Conservation (phyloP, 768 basidiomycete species). For the Albatrellus ellisii region DNA sequence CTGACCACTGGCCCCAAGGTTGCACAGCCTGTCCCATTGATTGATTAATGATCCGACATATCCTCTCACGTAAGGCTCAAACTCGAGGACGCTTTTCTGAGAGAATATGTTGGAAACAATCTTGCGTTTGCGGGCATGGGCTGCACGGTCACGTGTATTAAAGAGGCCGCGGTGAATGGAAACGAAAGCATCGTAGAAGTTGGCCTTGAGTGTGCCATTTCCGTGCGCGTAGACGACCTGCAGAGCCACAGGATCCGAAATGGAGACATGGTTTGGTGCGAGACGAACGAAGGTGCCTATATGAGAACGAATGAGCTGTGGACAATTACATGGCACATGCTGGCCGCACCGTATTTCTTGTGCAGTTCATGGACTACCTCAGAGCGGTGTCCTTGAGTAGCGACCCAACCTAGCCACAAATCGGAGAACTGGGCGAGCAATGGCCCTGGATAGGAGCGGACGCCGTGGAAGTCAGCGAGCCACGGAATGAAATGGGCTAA, state of each 20-base stretch:
- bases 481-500: constrained; percentile 23
- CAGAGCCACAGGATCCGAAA: constrained; percentile 30
- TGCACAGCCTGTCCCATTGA: constrained; percentile 63
- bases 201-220: constrained; percentile 26
- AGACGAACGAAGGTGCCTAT: constrained; percentile 28
- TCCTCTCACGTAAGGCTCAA: constrained; percentile 63
- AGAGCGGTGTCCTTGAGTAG: constrained; percentile 22
- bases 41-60: constrained; percentile 45
- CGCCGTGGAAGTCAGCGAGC: constrained; percentile 19
- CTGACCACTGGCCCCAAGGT: constrained; percentile 33
- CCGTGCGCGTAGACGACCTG: constrained; percentile 30
- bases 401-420: constrained; percentile 25
- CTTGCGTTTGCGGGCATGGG: constrained; percentile 82
- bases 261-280: constrained; percentile 34
- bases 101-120: constrained; percentile 80
- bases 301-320: not conserved
- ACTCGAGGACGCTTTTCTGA: constrained; percentile 75
- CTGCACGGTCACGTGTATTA: constrained; percentile 57
- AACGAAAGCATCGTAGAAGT: constrained; percentile 31
- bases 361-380: constrained; percentile 27
- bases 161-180: constrained; percentile 46
- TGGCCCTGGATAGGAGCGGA: constrained; percentile 28
- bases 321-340: not conserved
- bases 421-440: constrained; percentile 23
- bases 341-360: constrained; percentile 24